A percentile compares a stretch with the other conserved stretches of the same genome.
These are phyloP conservation scores for Rhodotorula sphaerocarpa DNA, from an alignment of 768 basidiomycete species.

Conservation along the genomic window DNA sequence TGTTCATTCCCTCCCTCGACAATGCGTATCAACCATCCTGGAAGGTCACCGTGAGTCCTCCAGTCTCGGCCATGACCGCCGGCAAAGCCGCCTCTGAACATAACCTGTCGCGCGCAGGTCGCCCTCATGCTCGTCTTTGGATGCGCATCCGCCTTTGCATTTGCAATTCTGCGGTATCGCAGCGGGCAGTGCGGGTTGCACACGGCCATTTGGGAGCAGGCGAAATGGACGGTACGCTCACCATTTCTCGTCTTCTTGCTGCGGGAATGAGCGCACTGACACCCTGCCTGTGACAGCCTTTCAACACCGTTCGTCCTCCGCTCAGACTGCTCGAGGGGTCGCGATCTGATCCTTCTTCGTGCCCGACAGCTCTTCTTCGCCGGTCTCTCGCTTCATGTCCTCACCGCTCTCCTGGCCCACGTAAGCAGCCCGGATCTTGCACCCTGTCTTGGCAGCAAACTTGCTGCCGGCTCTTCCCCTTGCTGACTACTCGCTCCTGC, in stretches of 20 bases:
- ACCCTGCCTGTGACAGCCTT: not conserved
- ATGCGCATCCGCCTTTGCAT: slow-evolving; percentile 16
- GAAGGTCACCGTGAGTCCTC: slow-evolving; percentile 18
- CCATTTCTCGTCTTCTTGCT: too few relatives aligned
- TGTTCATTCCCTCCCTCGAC: slow-evolving; percentile 19
- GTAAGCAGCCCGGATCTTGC: not conserved
- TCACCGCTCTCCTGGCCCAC: not conserved
- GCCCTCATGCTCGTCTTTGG: slow-evolving; percentile 25
- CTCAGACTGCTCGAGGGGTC: too few relatives aligned
- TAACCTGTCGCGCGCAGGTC: not conserved
- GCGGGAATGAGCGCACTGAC: not conserved
- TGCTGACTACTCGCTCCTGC: too few relatives aligned
- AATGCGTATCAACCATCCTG: slow-evolving; percentile 19
- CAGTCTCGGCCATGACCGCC: too few relatives aligned
- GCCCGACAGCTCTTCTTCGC: not conserved
- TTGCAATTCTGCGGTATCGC: slow-evolving; percentile 17
- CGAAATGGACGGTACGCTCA: slow-evolving; percentile 18
- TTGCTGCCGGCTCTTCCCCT: slow-evolving; percentile 53
- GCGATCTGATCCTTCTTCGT: too few relatives aligned
- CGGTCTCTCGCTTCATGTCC: not conserved
- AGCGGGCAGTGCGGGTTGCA: not conserved
- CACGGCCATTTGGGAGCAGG: slow-evolving; percentile 3
- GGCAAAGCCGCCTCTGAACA: too few relatives aligned
- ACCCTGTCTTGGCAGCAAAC: slow-evolving; percentile 59
- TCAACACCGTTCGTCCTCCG: not conserved